Base-by-base conservation (phyloP, 305 asterid genomes). In the Fraxinus baroniana region DNA sequence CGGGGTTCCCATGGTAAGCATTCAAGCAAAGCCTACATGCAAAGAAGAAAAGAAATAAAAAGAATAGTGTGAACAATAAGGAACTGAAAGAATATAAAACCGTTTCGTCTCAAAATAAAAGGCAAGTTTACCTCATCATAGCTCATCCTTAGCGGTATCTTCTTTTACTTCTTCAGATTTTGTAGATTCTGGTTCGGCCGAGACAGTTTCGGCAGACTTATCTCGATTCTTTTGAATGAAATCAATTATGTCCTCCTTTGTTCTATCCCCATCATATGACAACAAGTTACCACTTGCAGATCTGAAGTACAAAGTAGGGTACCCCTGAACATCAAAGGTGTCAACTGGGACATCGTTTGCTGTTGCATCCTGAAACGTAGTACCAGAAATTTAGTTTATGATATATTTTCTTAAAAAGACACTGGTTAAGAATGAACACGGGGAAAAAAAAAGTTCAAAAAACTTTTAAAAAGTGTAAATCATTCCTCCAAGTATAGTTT, bases 241-340 rank as follows among this genome's bases (percentile, higher is more conserved):
- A 3, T 77, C 84, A 18, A 93, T 89, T 78, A 93, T 89, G 28
- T 80, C 94, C 79, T 93, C 97, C 87, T 94, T 94, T 22, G 97
- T 89, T 86, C 94, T 86, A 1, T 85, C 92, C 2, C 97, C 97
- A 0, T 88, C 90, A 55, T 93, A 94, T 77, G 41, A 86, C 39
- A 77, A 64, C 86, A 91, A 64, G 78, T 83, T 88, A 10, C 98
- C 98, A 1, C 85, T 84, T 62, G 98, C 86, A 7, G 97, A 89
- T 85, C 86, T 92, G 90, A 93, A 93, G 94, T 94, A 94, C 76
- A 94, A 5, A 0, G 98, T 91, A 2, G 98, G 98, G 90, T 85
- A 93, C 26, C 97, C 97, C 89, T 89, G 87, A 77, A 94, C 93
- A 0, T 92, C 91, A 5, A 94, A 94, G 74, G 71, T 37, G 44